Conservation (phyloP, 805 yeast species). For the Candida suzukii region DNA sequence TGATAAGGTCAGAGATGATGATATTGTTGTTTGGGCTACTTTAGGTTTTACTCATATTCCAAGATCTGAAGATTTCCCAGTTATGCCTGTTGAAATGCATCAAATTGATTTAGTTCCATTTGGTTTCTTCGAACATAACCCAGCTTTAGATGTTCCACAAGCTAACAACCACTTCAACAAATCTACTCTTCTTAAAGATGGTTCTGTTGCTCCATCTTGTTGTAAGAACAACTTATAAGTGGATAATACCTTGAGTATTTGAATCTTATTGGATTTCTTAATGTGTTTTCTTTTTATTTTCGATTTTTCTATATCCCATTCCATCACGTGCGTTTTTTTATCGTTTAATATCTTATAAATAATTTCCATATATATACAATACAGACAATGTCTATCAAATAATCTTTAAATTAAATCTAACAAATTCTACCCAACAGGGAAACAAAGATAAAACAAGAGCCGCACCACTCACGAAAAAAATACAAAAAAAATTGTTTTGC, state of each 20-base stretch:
- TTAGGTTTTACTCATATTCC: conserved; percentile 79
- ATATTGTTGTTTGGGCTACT: conserved; percentile 76
- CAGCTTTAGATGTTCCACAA: conserved; percentile 73
- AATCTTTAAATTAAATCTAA: no score
- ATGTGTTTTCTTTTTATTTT: background rate
- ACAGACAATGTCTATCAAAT: no score
- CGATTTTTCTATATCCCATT: no score
- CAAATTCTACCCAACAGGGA: no score
- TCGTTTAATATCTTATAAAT: no score
- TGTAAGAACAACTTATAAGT: conserved; percentile 26
- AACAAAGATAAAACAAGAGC: no score
- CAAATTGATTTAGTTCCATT: conserved; percentile 60
- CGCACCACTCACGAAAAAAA: no score
- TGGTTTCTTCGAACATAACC: conserved; percentile 72
- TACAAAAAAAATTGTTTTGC: no score
- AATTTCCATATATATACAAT: no score
- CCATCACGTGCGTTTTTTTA: no score
- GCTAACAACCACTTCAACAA: conserved; percentile 63
- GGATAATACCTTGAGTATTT: background rate
- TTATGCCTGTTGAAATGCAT: conserved; percentile 80
- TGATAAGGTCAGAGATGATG: conserved; percentile 67
- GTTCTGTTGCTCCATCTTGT: conserved; percentile 22
- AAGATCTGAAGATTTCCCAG: conserved; percentile 82
- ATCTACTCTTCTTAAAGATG: conserved; percentile 35
- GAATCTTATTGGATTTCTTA: no score